These are phyloP conservation scores for Colletotrichum tropicale DNA, from an alignment of 2,329 filamentous ascomycete species.

Conservation along the genomic window DNA sequence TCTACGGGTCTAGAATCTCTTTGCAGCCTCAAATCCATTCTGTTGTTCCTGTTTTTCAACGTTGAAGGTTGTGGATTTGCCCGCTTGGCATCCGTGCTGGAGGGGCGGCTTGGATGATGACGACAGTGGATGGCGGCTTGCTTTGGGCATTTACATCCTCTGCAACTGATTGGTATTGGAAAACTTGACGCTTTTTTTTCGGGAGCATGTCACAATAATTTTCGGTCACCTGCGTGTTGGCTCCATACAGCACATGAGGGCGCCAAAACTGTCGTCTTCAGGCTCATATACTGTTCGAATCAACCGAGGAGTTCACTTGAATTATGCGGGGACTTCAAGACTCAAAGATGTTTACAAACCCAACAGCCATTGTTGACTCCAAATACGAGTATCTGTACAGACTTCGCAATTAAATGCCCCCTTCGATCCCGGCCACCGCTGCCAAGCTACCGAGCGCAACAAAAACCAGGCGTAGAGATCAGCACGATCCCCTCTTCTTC, in stretches of 20 bases:
- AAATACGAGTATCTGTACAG: neutral
- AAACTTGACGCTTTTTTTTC: neutral
- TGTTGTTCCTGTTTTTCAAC: neutral
- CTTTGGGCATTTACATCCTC: neutral
- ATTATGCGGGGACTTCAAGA: neutral
- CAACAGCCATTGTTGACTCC: rapidly evolving
- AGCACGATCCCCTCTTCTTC: neutral
- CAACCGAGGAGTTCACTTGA: neutral
- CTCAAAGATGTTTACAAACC: too few relatives aligned
- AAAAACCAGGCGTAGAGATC: neutral
- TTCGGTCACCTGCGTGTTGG: neutral
- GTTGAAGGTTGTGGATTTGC: neutral
- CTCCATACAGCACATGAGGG: neutral
- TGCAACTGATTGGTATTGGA: neutral
- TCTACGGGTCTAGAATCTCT: neutral
- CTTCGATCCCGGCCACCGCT: neutral
- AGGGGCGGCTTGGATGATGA: neutral
- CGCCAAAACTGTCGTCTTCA: neutral
- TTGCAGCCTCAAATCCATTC: neutral
- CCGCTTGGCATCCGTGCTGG: neutral
- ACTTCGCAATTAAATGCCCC: neutral
- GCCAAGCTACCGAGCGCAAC: too few relatives aligned
- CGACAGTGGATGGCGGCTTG: neutral
- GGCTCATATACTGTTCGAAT: neutral
- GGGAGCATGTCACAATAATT: neutral